Base-by-base conservation (phyloP, 371 early-diverging fungal species). In the Mucor indicus region DNA sequence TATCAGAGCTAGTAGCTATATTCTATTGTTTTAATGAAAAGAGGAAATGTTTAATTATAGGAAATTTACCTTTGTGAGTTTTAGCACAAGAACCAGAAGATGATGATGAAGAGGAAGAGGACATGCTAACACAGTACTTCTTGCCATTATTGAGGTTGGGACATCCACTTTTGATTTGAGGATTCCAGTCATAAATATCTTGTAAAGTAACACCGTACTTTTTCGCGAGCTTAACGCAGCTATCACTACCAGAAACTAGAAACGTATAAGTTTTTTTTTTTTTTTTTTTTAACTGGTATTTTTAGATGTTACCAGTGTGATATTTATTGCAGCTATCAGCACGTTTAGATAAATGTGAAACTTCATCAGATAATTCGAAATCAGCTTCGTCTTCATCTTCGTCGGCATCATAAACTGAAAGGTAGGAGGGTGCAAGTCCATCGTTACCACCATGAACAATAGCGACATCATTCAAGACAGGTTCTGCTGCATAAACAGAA, bases 81-180 rank as follows among this genome's bases (percentile, higher is more conserved):
- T 44, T 44, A 11, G 35, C 22, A 23, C 44, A 44, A 17, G n/a
- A 16, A 27, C 25, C 20, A 10, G 40, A 27, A 11, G 33, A 30
- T 20, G 25, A 33, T 20, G 9, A 31, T 9, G 41, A 40, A 33
- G 50, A 47, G 3, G 21, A 17, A 36, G 43, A 42, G 13, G 32
- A 10, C 35, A 16, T 38, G 23, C 46, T 48, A 19, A 71, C 72
- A 54, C 72, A 71, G 61, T 71, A 71, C 46, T 67, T 71, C 42
- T 64, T 64, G 23, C 69, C 60, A 38, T 56, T 63, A 41, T 61
- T 55, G 32, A 73, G 37, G 48, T 73, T 73, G 16, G 60, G 52
- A 29, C 62, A 62, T 16, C 58, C 48, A 21, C 25, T 48, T 54
- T 69, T 73, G 53, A 73, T 53, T 29, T 62, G 62, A 41, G 61